Percentiles rank a stretch among this genome's conserved stretches.
Conservation (phyloP, 768 basidiomycete species). For the Leccinum arenicola region DNA sequence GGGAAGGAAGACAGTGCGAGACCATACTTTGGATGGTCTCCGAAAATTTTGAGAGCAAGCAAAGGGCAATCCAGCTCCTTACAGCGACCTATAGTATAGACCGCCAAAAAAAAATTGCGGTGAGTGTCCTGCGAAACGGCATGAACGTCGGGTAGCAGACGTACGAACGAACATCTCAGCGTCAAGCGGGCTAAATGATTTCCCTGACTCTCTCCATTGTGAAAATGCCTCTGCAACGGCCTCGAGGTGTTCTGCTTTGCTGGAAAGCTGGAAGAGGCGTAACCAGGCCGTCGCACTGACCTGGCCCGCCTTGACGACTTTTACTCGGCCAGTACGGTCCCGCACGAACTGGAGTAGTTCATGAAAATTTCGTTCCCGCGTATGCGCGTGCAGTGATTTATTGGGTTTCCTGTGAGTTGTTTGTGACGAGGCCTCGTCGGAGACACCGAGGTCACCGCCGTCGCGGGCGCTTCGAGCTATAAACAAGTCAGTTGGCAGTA, state of each 20-base stretch:
- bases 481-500: not conserved
- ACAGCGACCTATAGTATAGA: conserved; percentile 50
- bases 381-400: not conserved
- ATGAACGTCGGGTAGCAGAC: conserved; percentile 22
- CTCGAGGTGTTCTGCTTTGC: conserved; percentile 47
- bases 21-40: conserved; percentile 60
- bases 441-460: conserved; percentile 12
- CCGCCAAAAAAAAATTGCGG: not conserved
- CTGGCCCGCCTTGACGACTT: conserved; percentile 29
- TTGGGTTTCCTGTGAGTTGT: not conserved
- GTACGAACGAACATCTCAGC: conserved; percentile 54
- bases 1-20: conserved; percentile 44
- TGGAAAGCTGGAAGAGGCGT: conserved; percentile 49
- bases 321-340: conserved; percentile 30
- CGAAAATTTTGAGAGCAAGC: conserved; percentile 60
- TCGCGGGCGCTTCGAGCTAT: conserved; percentile 15
- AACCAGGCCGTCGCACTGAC: conserved; percentile 49
- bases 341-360: conserved; percentile 26
- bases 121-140: not conserved
- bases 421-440: conserved; percentile 2
- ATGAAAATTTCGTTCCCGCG: conserved; percentile 23
- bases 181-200: conserved; percentile 38
- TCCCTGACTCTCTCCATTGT: conserved; percentile 44
- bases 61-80: conserved; percentile 51
- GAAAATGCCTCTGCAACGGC: conserved; percentile 47